A percentile compares a stretch with the other conserved stretches of the same genome.
These are phyloP conservation scores for Setomelanomma holmii DNA, from an alignment of 2,329 filamentous ascomycete genomes.

Conservation along the genomic window DNA sequence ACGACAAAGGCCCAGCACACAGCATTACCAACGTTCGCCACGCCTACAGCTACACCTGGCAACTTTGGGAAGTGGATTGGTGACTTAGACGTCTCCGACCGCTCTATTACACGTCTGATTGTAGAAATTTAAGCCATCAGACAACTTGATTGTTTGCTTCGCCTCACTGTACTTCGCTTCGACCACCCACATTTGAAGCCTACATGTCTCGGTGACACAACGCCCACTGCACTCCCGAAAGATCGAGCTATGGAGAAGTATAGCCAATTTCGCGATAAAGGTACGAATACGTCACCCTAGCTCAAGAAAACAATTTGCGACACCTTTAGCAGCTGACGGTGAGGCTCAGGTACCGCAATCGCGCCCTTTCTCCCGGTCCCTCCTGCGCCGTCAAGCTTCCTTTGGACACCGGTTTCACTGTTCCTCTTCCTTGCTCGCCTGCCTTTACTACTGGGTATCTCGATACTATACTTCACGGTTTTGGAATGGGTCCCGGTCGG, in stretches of 20 bases:
- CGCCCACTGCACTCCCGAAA: constrained; percentile 7
- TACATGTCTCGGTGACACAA: constrained; percentile 29
- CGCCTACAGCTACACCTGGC: constrained; percentile 18
- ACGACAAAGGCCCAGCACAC: background rate
- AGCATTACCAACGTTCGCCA: constrained; percentile 16
- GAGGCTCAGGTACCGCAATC: constrained; percentile 82
- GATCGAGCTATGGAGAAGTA: constrained; percentile 81
- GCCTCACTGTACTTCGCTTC: background rate
- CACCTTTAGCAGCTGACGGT: constrained; percentile 15
- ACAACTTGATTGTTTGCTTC: background rate
- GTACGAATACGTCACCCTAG: constrained; percentile 53
- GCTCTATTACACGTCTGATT: background rate
- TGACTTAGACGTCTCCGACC: too few species aligned
- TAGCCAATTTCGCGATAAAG: constrained; percentile 89
- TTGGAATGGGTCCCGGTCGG: constrained; percentile 82
- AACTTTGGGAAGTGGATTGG: constrained; percentile 10
- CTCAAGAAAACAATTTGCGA: too few species aligned
- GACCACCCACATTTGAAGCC: constrained; percentile 1
- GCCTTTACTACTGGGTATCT: constrained; percentile 75
- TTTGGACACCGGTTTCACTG: constrained; percentile 70
- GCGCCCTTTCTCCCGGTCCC: constrained; percentile 90
- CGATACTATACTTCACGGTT: constrained; percentile 75
- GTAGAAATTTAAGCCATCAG: too few species aligned
- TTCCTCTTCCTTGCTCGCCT: constrained; percentile 83
- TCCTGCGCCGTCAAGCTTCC: constrained; percentile 65